A percentile compares a stretch with the other conserved stretches of the same genome.
phyloP scores from a whole-genome alignment of 1,139 yeast genomes.

The Yamadazyma jaroonii region DNA sequence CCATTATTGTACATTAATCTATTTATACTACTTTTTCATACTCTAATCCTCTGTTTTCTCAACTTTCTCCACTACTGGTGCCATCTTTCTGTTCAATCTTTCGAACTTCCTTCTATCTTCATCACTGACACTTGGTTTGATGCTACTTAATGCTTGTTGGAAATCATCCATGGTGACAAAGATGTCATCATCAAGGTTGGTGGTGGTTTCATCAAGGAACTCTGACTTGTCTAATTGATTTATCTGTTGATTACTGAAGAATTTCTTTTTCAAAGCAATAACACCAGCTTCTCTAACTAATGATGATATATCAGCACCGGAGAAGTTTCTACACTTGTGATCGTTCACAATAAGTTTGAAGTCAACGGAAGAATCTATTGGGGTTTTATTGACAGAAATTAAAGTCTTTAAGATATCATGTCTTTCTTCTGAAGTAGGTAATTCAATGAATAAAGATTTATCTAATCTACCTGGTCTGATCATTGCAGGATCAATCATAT shows the following conservation, averaged over 20 bases:
- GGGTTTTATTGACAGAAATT: constrained; percentile 69
- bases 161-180: constrained; percentile 68
- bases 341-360: constrained; percentile 64
- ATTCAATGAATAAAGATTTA: constrained; percentile 85
- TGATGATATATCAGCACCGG: constrained; percentile 95
- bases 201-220: constrained; percentile 29
- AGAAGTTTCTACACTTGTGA: constrained; percentile 79
- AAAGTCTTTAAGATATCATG: constrained; percentile 78
- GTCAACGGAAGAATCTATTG: constrained; percentile 64
- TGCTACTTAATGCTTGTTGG: constrained; percentile 62
- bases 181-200: constrained; percentile 35
- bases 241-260: constrained; percentile 51
- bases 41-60: constrained; percentile 1
- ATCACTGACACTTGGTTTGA: constrained; percentile 91
- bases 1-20: neutral
- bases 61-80: constrained; percentile 9
- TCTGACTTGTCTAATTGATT: constrained; percentile 49
- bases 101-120: constrained; percentile 79
- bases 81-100: constrained; percentile 55
- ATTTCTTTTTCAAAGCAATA: constrained; percentile 70
- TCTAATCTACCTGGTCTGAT: constrained; percentile 94
- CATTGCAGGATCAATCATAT: constrained; percentile 98
- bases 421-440: constrained; percentile 78
- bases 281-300: constrained; percentile 93
- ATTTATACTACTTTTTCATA: too few relatives aligned